A percentile compares a stretch with the other conserved stretches of the same genome.
Conservation (phyloP, 768 basidiomycete genomes). For the Auriscalpium orientale region DNA sequence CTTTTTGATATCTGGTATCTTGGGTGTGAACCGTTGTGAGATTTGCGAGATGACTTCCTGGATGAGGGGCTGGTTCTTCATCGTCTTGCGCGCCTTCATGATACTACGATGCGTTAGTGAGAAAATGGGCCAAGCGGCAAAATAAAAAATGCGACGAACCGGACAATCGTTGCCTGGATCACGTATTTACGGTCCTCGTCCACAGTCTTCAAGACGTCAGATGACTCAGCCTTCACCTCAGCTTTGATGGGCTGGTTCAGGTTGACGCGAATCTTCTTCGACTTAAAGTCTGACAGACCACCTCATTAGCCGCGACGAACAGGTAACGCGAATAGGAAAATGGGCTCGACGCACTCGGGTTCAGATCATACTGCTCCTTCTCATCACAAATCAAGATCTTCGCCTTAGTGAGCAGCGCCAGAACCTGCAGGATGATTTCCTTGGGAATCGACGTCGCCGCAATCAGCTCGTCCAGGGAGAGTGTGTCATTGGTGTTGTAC, state of each 20-base stretch:
- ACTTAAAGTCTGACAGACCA: slow-evolving; percentile 62
- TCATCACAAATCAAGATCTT: slow-evolving; percentile 88
- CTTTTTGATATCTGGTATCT: slow-evolving; percentile 96
- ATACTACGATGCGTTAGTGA: slow-evolving; percentile 42
- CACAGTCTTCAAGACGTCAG: slow-evolving; percentile 87
- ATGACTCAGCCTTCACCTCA: slow-evolving; percentile 86
- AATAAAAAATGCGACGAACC: slow-evolving; percentile 28
- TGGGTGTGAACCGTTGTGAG: slow-evolving; percentile 81
- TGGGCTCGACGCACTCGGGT: slow-evolving; percentile 48
- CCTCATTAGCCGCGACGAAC: background rate
- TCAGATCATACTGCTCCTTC: slow-evolving; percentile 84
- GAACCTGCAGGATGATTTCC: slow-evolving; percentile 67
- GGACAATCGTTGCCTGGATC: slow-evolving; percentile 91
- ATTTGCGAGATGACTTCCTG: slow-evolving; percentile 89
- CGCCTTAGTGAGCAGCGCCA: slow-evolving; percentile 62
- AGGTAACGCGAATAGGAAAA: background rate
- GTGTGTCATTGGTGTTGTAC: slow-evolving; percentile 86
- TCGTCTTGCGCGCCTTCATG: slow-evolving; percentile 92
- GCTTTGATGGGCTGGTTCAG: slow-evolving; percentile 90
- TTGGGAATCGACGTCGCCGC: slow-evolving; percentile 75
- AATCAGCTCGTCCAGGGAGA: slow-evolving; percentile 73
- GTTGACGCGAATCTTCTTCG: slow-evolving; percentile 89
- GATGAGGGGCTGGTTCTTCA: slow-evolving; percentile 89
- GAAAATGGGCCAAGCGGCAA: slow-evolving; percentile 3
- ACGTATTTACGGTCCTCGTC: slow-evolving; percentile 97